Conservation (phyloP, 495 filamentous ascomycete species). For the Neurospora terricola region DNA sequence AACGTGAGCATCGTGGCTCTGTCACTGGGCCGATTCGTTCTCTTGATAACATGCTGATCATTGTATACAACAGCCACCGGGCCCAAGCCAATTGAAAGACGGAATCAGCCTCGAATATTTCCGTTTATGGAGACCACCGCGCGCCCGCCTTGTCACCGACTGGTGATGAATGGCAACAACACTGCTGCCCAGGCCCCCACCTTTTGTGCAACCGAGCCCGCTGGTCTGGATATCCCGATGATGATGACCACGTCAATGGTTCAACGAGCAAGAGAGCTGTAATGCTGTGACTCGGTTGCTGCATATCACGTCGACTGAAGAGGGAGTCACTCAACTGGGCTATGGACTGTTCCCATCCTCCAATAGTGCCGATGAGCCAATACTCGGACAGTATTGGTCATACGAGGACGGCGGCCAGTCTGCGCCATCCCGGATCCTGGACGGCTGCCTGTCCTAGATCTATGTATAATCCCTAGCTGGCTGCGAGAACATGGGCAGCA, state of each 20-base stretch:
- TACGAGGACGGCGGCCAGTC: not conserved
- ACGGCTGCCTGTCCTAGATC: not conserved
- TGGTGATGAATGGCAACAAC: not conserved
- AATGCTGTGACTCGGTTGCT: not conserved
- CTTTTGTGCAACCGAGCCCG: not conserved
- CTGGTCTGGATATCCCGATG: not conserved
- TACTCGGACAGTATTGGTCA: not conserved
- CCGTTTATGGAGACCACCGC: conserved; percentile 12
- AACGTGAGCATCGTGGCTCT: not conserved
- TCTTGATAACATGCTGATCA: not conserved
- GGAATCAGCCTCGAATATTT: conserved; percentile 8
- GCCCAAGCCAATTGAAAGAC: conserved; percentile 14
- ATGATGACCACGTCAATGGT: not conserved
- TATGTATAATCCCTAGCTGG: not conserved
- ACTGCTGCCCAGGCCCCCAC: not conserved
- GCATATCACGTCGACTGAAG: not conserved
- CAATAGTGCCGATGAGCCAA: not conserved
- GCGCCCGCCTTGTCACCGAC: not conserved
- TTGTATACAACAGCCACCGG: not conserved
- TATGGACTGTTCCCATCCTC: not conserved
- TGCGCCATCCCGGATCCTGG: not conserved
- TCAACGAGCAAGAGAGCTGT: not conserved
- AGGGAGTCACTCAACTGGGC: not conserved
- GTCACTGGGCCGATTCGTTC: not conserved
- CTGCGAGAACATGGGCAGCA: not conserved